A percentile compares a stretch with the other conserved stretches of the same genome.
Conservation (phyloP, 352 stramenopile species). For the Phytopythium ostracodes region DNA sequence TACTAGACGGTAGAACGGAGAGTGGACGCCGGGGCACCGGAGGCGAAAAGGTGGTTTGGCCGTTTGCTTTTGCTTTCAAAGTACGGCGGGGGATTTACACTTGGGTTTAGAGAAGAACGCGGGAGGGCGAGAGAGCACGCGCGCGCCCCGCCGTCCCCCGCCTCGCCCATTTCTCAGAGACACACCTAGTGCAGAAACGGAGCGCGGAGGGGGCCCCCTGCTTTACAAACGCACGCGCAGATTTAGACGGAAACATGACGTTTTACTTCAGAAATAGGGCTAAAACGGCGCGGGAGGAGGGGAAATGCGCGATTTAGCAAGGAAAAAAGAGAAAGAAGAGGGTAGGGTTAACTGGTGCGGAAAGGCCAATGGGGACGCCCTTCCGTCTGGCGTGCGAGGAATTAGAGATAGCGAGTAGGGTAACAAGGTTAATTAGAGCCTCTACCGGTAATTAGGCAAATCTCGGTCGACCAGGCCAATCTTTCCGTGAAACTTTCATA, state of each 20-base stretch:
- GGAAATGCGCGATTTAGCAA: not conserved
- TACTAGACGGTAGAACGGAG: not conserved
- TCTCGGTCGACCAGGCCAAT: not conserved
- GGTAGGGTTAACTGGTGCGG: not conserved
- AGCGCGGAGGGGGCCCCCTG: not conserved
- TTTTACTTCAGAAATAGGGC: not conserved
- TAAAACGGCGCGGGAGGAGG: not conserved
- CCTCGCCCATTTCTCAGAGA: conserved; percentile 2
- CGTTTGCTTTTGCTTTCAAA: not conserved
- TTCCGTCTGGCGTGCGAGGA: not conserved
- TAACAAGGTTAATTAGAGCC: not conserved
- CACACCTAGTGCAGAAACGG: not conserved
- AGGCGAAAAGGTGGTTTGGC: not conserved
- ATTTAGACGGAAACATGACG: not conserved
- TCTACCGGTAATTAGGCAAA: not conserved
- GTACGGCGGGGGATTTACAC: not conserved
- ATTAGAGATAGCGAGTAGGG: not conserved
- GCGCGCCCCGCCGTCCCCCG: not conserved
- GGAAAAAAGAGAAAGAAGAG: not conserved
- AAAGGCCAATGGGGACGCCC: not conserved
- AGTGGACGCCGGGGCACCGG: not conserved
- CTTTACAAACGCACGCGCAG: not conserved
- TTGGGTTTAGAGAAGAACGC: not conserved
- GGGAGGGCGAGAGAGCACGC: conserved; percentile 7
- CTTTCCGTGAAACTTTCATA: no score